Conservation (phyloP, 352 stramenopile genomes). For the Phytophthora sojae region DNA sequence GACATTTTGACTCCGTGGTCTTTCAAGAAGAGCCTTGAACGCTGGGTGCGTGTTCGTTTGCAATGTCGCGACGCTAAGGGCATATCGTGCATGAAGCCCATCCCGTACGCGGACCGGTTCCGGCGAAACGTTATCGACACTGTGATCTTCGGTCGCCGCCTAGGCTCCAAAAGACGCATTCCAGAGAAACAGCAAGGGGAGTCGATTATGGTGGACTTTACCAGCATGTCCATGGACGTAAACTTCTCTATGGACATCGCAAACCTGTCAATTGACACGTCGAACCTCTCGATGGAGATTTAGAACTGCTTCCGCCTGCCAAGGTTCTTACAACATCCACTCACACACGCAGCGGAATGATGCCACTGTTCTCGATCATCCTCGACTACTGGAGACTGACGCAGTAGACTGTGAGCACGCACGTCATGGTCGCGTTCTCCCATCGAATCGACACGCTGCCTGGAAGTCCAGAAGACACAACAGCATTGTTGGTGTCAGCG, state of each 20-base stretch:
- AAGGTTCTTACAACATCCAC: conserved; percentile 13
- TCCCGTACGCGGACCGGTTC: conserved; percentile 85
- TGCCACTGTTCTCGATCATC: conserved; percentile 29
- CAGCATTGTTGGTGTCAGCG: conserved; percentile 14
- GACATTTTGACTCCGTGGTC: conserved; percentile 97
- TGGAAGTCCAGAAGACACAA: conserved; percentile 30
- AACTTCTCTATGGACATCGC: conserved; percentile 51
- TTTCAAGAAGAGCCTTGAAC: conserved; percentile 93
- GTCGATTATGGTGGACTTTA: conserved; percentile 89
- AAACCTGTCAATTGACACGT: conserved; percentile 47
- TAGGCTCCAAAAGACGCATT: conserved; percentile 43
- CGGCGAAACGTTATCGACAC: conserved; percentile 86
- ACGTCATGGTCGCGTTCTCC: conserved; percentile 81
- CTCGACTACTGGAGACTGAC: conserved; percentile 66
- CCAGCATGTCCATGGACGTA: conserved; percentile 58
- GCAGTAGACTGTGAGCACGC: conserved; percentile 75
- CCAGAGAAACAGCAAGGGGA: conserved; percentile 54
- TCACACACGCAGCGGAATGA: conserved; percentile 21
- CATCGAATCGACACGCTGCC: conserved; percentile 79
- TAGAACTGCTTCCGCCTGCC: conserved; percentile 16
- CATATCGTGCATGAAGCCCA: conserved; percentile 87
- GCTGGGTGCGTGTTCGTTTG: conserved; percentile 83
- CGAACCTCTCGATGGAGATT: conserved; percentile 63
- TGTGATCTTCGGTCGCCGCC: conserved; percentile 76
- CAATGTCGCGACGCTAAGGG: conserved; percentile 80